Percentiles rank a stretch among this genome's conserved stretches.
phyloP scores from a whole-genome alignment of 2,329 filamentous ascomycete species.

The Chaetomiaceae sp. region DNA sequence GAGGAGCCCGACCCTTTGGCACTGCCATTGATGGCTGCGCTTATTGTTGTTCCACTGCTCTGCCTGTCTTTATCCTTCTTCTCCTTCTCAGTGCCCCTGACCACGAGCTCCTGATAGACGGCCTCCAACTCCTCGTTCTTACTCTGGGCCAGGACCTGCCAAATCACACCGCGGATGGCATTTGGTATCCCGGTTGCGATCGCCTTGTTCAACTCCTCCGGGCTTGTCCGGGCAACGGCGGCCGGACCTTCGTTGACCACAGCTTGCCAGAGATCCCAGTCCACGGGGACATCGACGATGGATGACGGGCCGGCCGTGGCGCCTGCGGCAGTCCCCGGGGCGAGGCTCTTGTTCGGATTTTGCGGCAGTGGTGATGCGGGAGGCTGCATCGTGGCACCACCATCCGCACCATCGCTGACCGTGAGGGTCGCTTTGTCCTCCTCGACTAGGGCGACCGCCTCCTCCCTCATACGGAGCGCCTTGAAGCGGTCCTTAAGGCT shows the following conservation, averaged over 20 bases:
- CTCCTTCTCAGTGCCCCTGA: constrained; percentile 77
- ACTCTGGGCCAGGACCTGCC: constrained; percentile 94
- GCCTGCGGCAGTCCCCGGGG: constrained; percentile 81
- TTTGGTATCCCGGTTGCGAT: constrained; percentile 92
- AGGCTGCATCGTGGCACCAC: constrained; percentile 26
- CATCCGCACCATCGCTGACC: constrained; percentile 29
- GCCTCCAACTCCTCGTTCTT: constrained; percentile 86
- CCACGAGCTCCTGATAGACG: constrained; percentile 78
- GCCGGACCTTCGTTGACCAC: constrained; percentile 92
- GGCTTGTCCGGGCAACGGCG: constrained; percentile 79
- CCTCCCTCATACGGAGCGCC: constrained; percentile 68
- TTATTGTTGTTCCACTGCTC: constrained; percentile 36
- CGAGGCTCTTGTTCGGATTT: constrained; percentile 64
- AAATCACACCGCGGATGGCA: constrained; percentile 95
- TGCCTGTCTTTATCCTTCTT: constrained; percentile 45
- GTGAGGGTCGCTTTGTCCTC: constrained; percentile 44
- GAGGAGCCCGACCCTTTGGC: constrained; percentile 71
- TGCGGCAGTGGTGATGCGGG: constrained; percentile 52
- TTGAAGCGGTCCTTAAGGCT: constrained; percentile 78
- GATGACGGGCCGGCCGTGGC: constrained; percentile 71
- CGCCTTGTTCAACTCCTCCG: constrained; percentile 83
- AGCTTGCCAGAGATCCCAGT: constrained; percentile 97
- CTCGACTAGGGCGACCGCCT: constrained; percentile 56
- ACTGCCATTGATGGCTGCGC: constrained; percentile 50
- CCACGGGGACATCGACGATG: constrained; percentile 70